These are phyloP conservation scores for Saraca asoca DNA, from an alignment of 331 rosid genomes.

Conservation along the genomic window DNA sequence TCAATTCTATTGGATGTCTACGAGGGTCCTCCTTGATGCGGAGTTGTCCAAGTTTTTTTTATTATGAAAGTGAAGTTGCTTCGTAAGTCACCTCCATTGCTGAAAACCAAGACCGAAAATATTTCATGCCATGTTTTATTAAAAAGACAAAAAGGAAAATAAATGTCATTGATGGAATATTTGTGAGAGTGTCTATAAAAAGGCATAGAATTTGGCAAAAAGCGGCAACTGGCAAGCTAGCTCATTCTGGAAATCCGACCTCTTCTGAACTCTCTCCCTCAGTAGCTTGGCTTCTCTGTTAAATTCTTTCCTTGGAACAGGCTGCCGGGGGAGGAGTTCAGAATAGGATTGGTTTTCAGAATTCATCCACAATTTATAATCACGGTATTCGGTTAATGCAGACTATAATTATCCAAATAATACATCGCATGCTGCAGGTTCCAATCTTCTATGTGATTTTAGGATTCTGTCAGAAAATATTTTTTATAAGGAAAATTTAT, in stretches of 20 bases:
- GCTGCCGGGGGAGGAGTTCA: conserved; percentile 12
- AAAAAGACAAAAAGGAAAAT: neutral
- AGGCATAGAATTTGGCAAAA: neutral
- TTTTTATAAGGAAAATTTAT: no score
- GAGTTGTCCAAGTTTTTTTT: conserved; percentile 10
- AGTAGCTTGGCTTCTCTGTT: neutral
- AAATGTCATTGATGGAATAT: neutral
- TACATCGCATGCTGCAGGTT: no score
- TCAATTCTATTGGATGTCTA: conserved; percentile 16
- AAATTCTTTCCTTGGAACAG: neutral
- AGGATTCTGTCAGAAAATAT: no score
- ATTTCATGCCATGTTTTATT: no score
- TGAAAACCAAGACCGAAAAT: neutral
- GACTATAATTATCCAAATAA: no score
- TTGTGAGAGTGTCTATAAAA: neutral
- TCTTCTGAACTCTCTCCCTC: conserved; percentile 45
- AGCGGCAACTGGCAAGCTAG: no score
- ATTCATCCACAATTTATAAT: neutral
- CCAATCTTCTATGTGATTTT: no score
- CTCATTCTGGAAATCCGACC: conserved; percentile 17
- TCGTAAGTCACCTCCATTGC: neutral
- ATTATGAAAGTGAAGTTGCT: conserved; percentile 16
- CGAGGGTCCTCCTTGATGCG: conserved; percentile 25
- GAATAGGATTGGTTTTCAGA: conserved; percentile 26
- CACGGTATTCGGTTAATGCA: no score